phyloP scores from a whole-genome alignment of 352 stramenopile species.

The Phytopythium sindhum region DNA sequence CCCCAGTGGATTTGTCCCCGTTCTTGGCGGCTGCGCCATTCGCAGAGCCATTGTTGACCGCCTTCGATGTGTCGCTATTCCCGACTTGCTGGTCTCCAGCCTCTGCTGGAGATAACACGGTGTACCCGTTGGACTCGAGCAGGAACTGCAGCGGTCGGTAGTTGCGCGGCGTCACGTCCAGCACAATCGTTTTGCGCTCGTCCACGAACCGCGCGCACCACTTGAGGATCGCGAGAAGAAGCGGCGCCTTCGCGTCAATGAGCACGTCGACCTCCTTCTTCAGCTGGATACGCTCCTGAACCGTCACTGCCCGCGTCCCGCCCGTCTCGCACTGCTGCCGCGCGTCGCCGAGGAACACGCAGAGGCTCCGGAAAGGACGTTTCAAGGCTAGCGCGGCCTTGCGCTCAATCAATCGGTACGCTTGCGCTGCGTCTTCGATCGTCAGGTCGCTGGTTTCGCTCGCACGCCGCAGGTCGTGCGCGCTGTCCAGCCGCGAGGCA shows the following conservation, averaged over 20 bases:
- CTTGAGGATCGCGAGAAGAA: slow-evolving; percentile 51
- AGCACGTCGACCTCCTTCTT: slow-evolving; percentile 69
- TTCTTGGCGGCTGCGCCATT: not conserved
- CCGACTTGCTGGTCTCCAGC: slow-evolving; percentile 25
- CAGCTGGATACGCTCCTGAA: slow-evolving; percentile 42
- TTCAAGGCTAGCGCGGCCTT: slow-evolving; percentile 35
- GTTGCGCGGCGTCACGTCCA: slow-evolving; percentile 56
- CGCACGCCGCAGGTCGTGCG: slow-evolving; percentile 36
- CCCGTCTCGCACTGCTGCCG: slow-evolving; percentile 47
- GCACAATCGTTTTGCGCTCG: slow-evolving; percentile 48
- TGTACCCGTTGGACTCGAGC: slow-evolving; percentile 43
- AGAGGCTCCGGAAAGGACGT: slow-evolving; percentile 50
- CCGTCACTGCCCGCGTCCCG: slow-evolving; percentile 42
- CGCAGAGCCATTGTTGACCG: not conserved
- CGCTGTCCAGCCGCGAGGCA: slow-evolving; percentile 44
- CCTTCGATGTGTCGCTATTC: slow-evolving; percentile 1
- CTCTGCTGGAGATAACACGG: slow-evolving; percentile 39
- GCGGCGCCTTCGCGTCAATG: slow-evolving; percentile 59
- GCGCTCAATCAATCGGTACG: slow-evolving; percentile 55
- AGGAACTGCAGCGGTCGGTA: slow-evolving; percentile 38
- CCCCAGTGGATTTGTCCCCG: slow-evolving; percentile 3
- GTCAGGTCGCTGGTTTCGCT: slow-evolving; percentile 38
- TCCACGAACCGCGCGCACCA: slow-evolving; percentile 52
- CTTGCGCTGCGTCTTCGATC: slow-evolving; percentile 60
- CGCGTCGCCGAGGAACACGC: slow-evolving; percentile 56